phyloP scores from a whole-genome alignment of 257 asterid genomes.

The Capsicum rhomboideum region DNA sequence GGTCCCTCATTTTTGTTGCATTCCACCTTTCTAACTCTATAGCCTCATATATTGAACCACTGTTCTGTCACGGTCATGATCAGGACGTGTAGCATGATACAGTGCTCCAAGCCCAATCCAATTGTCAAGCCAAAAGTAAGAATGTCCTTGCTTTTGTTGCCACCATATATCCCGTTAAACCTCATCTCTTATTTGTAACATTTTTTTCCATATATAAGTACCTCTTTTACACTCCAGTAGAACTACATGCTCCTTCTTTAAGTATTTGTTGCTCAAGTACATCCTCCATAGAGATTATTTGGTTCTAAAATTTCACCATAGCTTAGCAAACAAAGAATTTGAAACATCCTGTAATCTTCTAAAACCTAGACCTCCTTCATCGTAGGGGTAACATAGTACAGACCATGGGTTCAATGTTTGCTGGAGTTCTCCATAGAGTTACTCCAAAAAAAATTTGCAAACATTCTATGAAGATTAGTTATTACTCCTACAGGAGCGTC shows the following conservation, averaged over 20 bases:
- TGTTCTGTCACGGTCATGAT: neutral
- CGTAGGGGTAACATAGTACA: neutral
- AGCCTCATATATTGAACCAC: neutral
- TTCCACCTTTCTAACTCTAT: neutral
- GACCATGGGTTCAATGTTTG: neutral
- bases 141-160: neutral
- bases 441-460: neutral
- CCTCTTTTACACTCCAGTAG: neutral
- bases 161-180: neutral
- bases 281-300: neutral
- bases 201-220: neutral
- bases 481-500: neutral
- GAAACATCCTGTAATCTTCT: neutral
- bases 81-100: neutral
- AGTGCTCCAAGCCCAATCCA: neutral
- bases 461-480: neutral
- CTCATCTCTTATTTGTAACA: neutral
- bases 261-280: neutral
- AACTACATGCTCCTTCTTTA: neutral
- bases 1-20: neutral
- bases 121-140: neutral
- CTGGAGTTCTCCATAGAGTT: neutral
- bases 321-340: neutral
- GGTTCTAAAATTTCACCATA: neutral
- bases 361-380: neutral